Conservation (phyloP, 371 early-diverging fungal genomes). For the Lichtheimia ramosa region DNA sequence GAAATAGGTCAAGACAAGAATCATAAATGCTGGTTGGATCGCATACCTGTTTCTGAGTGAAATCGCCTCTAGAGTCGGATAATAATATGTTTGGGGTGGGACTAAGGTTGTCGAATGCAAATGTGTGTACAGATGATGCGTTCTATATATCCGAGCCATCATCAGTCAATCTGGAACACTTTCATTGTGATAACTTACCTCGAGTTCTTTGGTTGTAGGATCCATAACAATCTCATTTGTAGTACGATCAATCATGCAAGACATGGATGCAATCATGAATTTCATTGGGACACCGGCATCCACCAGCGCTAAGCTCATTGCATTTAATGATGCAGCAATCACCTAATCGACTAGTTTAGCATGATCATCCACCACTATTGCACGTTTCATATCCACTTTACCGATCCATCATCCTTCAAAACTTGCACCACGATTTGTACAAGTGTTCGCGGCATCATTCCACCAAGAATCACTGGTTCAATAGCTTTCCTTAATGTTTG, state of each 20-base stretch:
- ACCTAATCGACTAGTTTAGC: constrained; percentile 33
- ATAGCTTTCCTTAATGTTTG: constrained; percentile 66
- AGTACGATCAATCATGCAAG: constrained; percentile 63
- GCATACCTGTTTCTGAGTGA: constrained; percentile 63
- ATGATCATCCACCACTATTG: not conserved
- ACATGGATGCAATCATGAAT: constrained; percentile 68
- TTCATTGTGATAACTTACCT: constrained; percentile 33
- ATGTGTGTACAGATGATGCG: constrained; percentile 78
- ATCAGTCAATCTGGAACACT: too few species aligned
- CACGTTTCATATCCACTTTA: constrained; percentile 23
- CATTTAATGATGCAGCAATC: constrained; percentile 81
- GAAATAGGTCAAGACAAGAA: not conserved
- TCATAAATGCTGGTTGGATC: too few species aligned
- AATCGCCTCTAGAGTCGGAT: constrained; percentile 71
- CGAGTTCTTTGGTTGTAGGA: constrained; percentile 74
- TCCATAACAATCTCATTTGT: constrained; percentile 74
- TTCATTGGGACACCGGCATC: constrained; percentile 92
- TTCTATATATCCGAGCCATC: constrained; percentile 21
- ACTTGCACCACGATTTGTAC: constrained; percentile 85
- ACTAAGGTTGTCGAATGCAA: constrained; percentile 73
- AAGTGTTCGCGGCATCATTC: constrained; percentile 87
- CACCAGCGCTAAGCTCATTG: constrained; percentile 79
- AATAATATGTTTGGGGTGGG: constrained; percentile 37
- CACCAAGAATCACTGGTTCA: constrained; percentile 72
- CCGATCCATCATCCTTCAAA: constrained; percentile 83